Evolutionary conservation across 192 early-diverging fungal genomes (phyloP), one percentile per base, ranked within the genome.

Genomic region (Linnemannia hyalina): DNA sequence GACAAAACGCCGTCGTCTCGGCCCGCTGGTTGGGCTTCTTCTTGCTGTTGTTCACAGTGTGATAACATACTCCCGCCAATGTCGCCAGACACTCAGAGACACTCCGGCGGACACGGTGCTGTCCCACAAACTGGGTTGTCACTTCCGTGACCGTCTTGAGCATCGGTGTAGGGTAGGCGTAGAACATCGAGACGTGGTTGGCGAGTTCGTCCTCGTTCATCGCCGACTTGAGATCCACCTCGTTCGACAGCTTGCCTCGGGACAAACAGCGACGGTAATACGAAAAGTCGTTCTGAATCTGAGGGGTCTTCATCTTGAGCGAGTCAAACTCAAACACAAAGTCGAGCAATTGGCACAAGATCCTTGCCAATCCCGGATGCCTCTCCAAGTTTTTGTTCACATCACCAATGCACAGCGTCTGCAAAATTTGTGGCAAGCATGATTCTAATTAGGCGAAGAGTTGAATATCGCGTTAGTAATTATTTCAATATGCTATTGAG

Each of bases 261-360:
- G 93, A 93, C 38, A 97, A 89, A 70, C 97, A 96, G 72, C 98
- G 92, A 55, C 97, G 95, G 80, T 99, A 99, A 85, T 97, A 99
- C 55, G 97, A 97, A 85, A 99, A 97, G 80, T 99, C 98, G 88
- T 99, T 99, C 88, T 99, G 98, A 78, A 99, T 93, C 81, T 94
- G 93, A 22, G 95, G 93, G 57, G 93, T 95, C 80, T 87, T 90
- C 94, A 96, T 96, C 94, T 99, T 99, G 15, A 98, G 84, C 80
- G 95, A 93, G 85, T 99, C 98, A 90, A 99, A 99, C 47, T 95
- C 92, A 88, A 96, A 95, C 41, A 94, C 94, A 88, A 98, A 97
- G 82, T 95, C 93, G 55, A 99, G 91, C 70, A 98, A 88, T 70
- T 97, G 94, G 11, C 96, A 97, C 65, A 98, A 88, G 69, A 94